A percentile compares a stretch with the other conserved stretches of the same genome.
Conservation (phyloP, 2,329 filamentous ascomycete genomes). For the Sporothrix pseudoabietina region DNA sequence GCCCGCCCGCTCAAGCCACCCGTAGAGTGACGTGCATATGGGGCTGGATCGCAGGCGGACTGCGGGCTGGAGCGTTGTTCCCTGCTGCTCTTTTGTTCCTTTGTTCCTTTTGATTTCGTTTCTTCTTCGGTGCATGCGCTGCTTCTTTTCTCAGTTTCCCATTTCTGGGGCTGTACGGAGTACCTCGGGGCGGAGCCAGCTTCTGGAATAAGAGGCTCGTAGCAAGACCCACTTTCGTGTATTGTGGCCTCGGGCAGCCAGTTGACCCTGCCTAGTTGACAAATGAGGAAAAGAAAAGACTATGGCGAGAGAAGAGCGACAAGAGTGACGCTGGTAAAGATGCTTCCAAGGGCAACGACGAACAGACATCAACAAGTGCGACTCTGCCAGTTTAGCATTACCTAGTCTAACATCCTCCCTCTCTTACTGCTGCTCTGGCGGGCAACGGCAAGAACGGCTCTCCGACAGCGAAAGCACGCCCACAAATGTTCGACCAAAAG, state of each 20-base stretch:
- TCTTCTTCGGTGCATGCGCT: background rate
- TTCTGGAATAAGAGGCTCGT: background rate
- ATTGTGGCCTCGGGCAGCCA: no score
- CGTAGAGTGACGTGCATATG: constrained; percentile 4
- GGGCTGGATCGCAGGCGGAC: background rate
- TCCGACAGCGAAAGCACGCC: background rate
- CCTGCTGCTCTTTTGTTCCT: background rate
- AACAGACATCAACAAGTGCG: background rate
- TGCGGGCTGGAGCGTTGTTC: background rate
- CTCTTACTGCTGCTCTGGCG: background rate
- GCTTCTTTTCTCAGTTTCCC: background rate
- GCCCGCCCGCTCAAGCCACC: background rate
- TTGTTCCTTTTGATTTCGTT: background rate
- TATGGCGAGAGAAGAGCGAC: background rate
- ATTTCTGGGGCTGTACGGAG: background rate
- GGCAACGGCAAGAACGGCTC: background rate
- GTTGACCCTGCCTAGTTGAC: no score
- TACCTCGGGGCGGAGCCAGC: background rate
- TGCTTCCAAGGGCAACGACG: background rate
- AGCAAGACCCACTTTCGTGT: no score
- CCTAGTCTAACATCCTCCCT: background rate
- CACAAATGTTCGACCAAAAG: background rate
- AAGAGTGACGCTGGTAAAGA: background rate
- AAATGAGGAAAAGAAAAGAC: no score
- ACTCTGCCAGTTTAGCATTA: background rate